Conservation (phyloP, 2,329 filamentous ascomycete genomes). For the Epichloe aotearoae region DNA sequence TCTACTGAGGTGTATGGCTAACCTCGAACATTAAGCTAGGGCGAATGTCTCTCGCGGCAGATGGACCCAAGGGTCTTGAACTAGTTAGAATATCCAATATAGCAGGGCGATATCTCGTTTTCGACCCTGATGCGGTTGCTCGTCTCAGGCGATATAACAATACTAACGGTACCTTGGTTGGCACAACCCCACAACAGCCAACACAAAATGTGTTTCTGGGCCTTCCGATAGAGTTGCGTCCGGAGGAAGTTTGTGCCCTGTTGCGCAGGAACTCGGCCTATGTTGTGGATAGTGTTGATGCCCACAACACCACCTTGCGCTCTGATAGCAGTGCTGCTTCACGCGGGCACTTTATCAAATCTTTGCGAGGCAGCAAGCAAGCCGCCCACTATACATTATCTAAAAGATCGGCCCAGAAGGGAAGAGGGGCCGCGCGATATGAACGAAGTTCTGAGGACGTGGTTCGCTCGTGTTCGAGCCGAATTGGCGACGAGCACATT, state of each 20-base stretch:
- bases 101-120: slow-evolving; percentile 72
- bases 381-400: slow-evolving; percentile 26
- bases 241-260: slow-evolving; percentile 75
- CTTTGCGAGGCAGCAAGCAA: slow-evolving; percentile 31
- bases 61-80: not conserved
- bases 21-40: not conserved
- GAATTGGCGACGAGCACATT: not conserved
- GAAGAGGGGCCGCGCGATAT: slow-evolving; percentile 14
- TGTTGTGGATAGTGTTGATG: slow-evolving; percentile 64
- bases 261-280: slow-evolving; percentile 65
- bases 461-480: not conserved
- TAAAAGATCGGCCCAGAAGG: slow-evolving; percentile 25
- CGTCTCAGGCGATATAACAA: slow-evolving; percentile 67
- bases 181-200: slow-evolving; percentile 79
- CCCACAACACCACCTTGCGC: slow-evolving; percentile 53
- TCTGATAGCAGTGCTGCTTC: slow-evolving; percentile 38
- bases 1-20: not conserved
- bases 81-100: slow-evolving; percentile 71
- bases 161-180: slow-evolving; percentile 75
- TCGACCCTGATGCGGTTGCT: slow-evolving; percentile 70
- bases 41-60: not conserved
- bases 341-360: slow-evolving; percentile 50
- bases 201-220: slow-evolving; percentile 93
- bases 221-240: slow-evolving; percentile 76
- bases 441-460: not conserved